These are phyloP conservation scores for Macadamia integrifolia DNA, from an alignment of 164 flowering plant species.

Conservation along the genomic window DNA sequence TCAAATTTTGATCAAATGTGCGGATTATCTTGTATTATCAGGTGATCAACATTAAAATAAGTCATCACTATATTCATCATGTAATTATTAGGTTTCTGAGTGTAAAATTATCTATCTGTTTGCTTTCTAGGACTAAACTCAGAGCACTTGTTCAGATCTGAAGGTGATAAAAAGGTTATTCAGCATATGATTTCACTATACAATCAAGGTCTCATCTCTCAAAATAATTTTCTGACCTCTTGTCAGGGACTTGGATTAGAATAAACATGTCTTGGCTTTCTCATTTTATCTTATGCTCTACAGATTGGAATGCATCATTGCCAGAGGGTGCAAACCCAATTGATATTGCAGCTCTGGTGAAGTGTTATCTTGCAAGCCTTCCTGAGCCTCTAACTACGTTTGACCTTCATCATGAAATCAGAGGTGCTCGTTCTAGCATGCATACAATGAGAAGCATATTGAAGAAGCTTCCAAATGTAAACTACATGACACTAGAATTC, in stretches of 20 bases:
- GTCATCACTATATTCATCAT: neutral
- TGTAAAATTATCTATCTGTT: conserved; percentile 2
- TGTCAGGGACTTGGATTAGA: neutral
- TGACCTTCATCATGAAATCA: conserved; percentile 66
- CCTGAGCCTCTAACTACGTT: conserved; percentile 85
- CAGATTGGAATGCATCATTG: conserved; percentile 69
- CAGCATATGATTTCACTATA: conserved; percentile 69
- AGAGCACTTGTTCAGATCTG: conserved; percentile 61
- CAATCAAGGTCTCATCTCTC: conserved; percentile 65
- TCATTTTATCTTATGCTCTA: neutral
- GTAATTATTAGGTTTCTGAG: neutral
- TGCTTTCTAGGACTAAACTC: conserved; percentile 52
- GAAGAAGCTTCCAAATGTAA: conserved; percentile 79
- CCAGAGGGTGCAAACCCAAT: conserved; percentile 67
- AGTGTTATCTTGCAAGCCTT: conserved; percentile 86
- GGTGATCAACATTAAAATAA: conserved; percentile 34
- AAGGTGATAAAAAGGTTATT: conserved; percentile 64
- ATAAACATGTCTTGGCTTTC: conserved; percentile 1
- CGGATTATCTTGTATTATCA: conserved; percentile 76
- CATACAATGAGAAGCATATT: conserved; percentile 52
- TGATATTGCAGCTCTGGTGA: conserved; percentile 60
- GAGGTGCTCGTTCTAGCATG: conserved; percentile 69
- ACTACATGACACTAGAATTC: conserved; percentile 79
- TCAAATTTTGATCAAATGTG: conserved; percentile 67
- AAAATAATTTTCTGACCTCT: conserved; percentile 4